Base-by-base conservation (phyloP, 2,329 filamentous ascomycete species). In the Colletotrichum tabaci region DNA sequence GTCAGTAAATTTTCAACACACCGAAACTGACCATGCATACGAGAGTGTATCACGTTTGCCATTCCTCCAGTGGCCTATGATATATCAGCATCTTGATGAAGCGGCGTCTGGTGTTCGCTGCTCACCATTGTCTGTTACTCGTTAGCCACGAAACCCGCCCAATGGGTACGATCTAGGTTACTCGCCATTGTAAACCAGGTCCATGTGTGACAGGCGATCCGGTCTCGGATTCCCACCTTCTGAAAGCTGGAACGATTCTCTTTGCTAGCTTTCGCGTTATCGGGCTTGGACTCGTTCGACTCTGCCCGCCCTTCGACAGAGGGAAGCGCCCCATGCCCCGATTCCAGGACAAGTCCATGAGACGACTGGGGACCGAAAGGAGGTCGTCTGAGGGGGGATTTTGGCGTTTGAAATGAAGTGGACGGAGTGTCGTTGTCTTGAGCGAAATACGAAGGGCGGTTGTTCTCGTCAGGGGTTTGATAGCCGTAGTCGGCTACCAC, bases 141-240 rank as follows among this genome's bases (percentile, higher is more conserved):
- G 72, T 78, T 63, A 77, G 75, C 55, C 57, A 26, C 23, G 6
- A 53, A 35, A 6, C 47, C n/a, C 12, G 8, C 47, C n/a, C 12
- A 10, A 47, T 3, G 6, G 35, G 44, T 13, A 12, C 16, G 16
- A 16, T 23, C 7, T 4, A 18, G 15, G 16, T 46, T 38, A 56
- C 16, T 23, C 76, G 83, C 83, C 84, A 87, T 87, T 26, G 93
- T 94, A 77, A 95, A 96, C 87, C 91, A 96, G 0, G 93, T 94
- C 93, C 93, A 96, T 75, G 84, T 84, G 73, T 86, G 85, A 71
- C 86, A 89, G 50, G 82, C 84, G 70, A 89, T 85, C 46, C 87
- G 81, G 72, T 88, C 87, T 47, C 84, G 81, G 58, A 89, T 76
- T 18, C 85, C 80, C 56, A 87, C 80, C 56, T 80, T 83, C n/a